These are phyloP conservation scores for Tetrahymena thermophila DNA, from an alignment of 73 alveolate genomes.

Conservation along the genomic window DNA sequence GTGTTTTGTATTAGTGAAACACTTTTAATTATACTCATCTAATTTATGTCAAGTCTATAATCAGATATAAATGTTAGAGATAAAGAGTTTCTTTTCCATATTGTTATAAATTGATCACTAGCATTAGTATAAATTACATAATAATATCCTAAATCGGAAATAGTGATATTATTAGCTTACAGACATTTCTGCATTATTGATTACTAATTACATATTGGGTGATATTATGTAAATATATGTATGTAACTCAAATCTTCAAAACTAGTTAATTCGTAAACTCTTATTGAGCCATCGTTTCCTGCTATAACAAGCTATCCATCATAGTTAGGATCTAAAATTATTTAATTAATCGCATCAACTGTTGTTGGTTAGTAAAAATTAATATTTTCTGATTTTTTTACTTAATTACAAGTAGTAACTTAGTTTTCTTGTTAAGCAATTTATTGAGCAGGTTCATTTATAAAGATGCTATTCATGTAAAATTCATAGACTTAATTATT, in stretches of 20 bases:
- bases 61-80: not conserved
- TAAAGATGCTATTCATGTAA: not conserved
- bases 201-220: not conserved
- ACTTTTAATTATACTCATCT: not conserved
- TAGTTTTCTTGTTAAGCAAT: not conserved
- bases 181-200: not conserved
- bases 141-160: not conserved
- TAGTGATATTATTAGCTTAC: not conserved
- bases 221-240: not conserved
- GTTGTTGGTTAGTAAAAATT: not conserved
- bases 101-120: not conserved
- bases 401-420: not conserved
- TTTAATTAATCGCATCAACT: not conserved
- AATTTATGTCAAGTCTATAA: not conserved
- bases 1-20: not conserved
- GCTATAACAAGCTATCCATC: not conserved
- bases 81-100: not conserved
- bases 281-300: not conserved
- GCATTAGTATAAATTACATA: not conserved
- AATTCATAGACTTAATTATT: not conserved
- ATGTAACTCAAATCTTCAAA: not conserved
- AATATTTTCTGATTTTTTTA: not conserved
- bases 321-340: not conserved
- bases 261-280: not conserved
- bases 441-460: not conserved